A percentile compares a stretch with the other conserved stretches of the same genome.
Conservation (phyloP, 805 yeast species). For the Suhomyces tanzawaensis region DNA sequence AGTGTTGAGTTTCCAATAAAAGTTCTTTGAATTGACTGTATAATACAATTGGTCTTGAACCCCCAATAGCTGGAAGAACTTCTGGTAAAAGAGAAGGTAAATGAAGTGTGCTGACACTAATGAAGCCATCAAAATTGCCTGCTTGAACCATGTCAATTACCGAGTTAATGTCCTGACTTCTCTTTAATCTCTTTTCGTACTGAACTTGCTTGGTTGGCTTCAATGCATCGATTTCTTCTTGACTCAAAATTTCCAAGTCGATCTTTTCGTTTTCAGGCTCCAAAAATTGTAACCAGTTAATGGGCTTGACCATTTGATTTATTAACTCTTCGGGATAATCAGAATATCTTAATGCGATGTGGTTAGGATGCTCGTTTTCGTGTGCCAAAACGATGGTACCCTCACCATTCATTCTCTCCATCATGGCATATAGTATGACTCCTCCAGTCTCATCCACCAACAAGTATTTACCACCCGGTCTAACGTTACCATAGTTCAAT, state of each 20-base stretch:
- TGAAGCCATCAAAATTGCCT: slow-evolving; percentile 69
- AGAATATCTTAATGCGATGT: slow-evolving; percentile 65
- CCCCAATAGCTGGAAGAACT: slow-evolving; percentile 65
- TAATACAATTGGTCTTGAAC: slow-evolving; percentile 83
- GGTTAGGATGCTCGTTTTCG: slow-evolving; percentile 91
- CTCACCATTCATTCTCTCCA: slow-evolving; percentile 87
- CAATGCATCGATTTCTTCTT: slow-evolving; percentile 53
- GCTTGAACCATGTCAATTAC: slow-evolving; percentile 49
- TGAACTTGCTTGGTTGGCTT: slow-evolving; percentile 61
- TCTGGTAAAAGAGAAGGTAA: slow-evolving; percentile 61
- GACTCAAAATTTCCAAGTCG: slow-evolving; percentile 44
- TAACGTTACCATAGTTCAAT: slow-evolving; percentile 74
- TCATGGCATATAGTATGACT: slow-evolving; percentile 73
- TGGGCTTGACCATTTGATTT: slow-evolving; percentile 57
- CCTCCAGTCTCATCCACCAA: slow-evolving; percentile 96
- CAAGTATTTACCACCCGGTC: slow-evolving; percentile 86
- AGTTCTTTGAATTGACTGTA: slow-evolving; percentile 81
- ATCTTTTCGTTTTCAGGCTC: slow-evolving; percentile 68
- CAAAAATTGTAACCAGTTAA: slow-evolving; percentile 76
- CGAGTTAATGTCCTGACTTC: slow-evolving; percentile 50
- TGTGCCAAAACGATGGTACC: slow-evolving; percentile 70
- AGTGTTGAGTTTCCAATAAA: slow-evolving; percentile 69
- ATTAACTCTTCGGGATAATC: slow-evolving; percentile 57
- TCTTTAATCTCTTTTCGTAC: slow-evolving; percentile 61
- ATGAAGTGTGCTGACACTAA: slow-evolving; percentile 71